Evolutionary conservation across 805 yeast species (phyloP), one percentile per base, ranked within the genome.

Genomic region (Monosporozyma aerobia): DNA sequence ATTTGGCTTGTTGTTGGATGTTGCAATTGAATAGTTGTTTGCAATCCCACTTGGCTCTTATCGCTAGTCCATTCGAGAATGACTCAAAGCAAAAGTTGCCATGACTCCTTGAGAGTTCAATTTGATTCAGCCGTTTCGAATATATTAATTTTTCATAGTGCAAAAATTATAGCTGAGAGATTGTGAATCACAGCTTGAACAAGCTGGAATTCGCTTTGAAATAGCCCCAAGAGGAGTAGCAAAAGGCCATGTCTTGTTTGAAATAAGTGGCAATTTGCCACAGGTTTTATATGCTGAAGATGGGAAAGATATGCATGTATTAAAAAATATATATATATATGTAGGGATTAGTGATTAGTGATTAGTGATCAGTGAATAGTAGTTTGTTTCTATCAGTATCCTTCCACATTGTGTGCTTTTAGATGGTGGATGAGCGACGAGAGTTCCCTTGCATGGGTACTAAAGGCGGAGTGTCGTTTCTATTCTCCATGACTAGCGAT

Each of bases 401-500:
- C 14, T 35, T 14, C 39, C 39, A 5, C 16, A 3, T 5, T 3
- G 39, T 35, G 14, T 14, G 29, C 29, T 19, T 19, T 39, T 47
- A 48, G 23, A 41, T 50, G n/a, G 50, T 51, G 10, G 49, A 29
- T 23, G 52, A 50, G 7, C 50, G n/a, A 23, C 50, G 40, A 39
- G 44, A 37, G n/a, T 43, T 16, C 5, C 32, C 43, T 13, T 32
- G 33, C 29, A 44, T 29, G 22, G 29, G 22, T 35, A 33, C 23
- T 14, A 35, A 44, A 23, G 54, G 49, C 14, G 50, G 55, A 3
- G 52, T 49, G 30, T 53, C 52, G 19, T 47, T 49, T 49, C 47
- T 49, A 30, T 53, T 49, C 33, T 49, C 55, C 37, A 32, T 47
- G 1, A 43, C 29, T 16, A 52, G 25, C 3, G 41, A 37, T 14